These are phyloP conservation scores for Carex arenaria DNA, from an alignment of 202 grass and related monocot species.

Conservation along the genomic window DNA sequence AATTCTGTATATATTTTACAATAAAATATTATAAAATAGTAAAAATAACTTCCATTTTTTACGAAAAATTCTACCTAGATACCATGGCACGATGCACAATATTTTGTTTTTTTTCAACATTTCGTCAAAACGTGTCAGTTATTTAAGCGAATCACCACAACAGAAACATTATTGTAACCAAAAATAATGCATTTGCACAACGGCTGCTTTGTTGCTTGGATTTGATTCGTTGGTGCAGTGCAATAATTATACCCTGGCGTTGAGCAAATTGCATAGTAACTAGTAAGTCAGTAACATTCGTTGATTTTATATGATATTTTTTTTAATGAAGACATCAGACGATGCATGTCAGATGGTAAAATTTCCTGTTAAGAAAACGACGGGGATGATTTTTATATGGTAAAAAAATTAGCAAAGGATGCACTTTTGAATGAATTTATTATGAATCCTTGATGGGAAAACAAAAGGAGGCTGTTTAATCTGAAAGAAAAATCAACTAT, in stretches of 20 bases:
- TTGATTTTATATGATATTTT: neutral
- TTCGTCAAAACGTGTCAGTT: constrained; percentile 4
- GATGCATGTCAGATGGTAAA: neutral
- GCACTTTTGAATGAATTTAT: too few relatives aligned
- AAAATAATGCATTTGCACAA: neutral
- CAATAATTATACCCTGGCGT: too few relatives aligned
- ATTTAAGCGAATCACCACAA: neutral
- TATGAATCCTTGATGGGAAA: too few relatives aligned
- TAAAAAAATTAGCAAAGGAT: too few relatives aligned
- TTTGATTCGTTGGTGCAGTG: too few relatives aligned
- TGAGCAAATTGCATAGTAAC: neutral
- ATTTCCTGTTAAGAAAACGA: neutral
- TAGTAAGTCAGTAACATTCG: neutral
- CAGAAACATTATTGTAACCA: neutral
- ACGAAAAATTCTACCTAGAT: too few relatives aligned
- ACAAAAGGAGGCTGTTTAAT: too few relatives aligned
- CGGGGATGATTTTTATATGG: neutral
- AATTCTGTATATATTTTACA: too few relatives aligned
- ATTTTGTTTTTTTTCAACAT: neutral
- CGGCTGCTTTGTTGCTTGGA: too few relatives aligned
- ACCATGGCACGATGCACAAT: neutral
- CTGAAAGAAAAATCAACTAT: too few relatives aligned
- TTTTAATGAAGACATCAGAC: neutral
- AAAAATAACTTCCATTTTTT: too few relatives aligned
- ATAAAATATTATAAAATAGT: too few relatives aligned